Percentiles rank a stretch among this genome's conserved stretches.
Evolutionary conservation across 331 rosid genomes (phyloP).

Genomic region (Erythrophleum ivorense): DNA sequence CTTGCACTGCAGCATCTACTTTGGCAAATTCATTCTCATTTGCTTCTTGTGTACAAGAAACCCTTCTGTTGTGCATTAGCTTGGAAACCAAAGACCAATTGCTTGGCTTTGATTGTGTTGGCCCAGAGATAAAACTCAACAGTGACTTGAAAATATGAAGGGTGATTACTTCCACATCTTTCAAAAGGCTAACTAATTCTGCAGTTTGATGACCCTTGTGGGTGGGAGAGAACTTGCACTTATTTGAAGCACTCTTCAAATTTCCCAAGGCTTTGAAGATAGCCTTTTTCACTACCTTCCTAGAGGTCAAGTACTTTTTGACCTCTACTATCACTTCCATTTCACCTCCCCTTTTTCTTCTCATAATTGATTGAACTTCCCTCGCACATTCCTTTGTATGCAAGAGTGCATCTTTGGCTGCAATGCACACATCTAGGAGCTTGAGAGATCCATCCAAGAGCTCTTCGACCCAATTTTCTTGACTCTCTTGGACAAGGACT

Average conservation of each 20-base stretch:
- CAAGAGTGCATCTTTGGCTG: slow-evolving; percentile 52
- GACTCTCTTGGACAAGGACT: slow-evolving; percentile 30
- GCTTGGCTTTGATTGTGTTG: slow-evolving; percentile 24
- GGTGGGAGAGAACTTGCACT: slow-evolving; percentile 15
- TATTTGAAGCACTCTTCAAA: slow-evolving; percentile 29
- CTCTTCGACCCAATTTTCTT: slow-evolving; percentile 62
- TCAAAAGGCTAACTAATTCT: slow-evolving; percentile 19
- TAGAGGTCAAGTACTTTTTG: slow-evolving; percentile 52
- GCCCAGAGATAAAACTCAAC: slow-evolving; percentile 30
- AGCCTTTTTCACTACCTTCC: slow-evolving; percentile 57
- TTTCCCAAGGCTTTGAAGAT: slow-evolving; percentile 50
- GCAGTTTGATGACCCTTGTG: slow-evolving; percentile 29
- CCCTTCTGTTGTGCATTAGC: slow-evolving; percentile 22
- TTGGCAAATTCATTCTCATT: slow-evolving; percentile 39
- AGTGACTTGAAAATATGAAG: slow-evolving; percentile 38
- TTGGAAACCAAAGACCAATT: slow-evolving; percentile 41
- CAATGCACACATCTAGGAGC: slow-evolving; percentile 63
- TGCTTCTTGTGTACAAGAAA: slow-evolving; percentile 24
- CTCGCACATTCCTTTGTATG: slow-evolving; percentile 58
- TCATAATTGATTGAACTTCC: slow-evolving; percentile 54
- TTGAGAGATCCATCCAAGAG: slow-evolving; percentile 63
- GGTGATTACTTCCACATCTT: slow-evolving; percentile 39
- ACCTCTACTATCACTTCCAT: slow-evolving; percentile 45
- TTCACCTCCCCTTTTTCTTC: slow-evolving; percentile 52
- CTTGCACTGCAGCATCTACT: slow-evolving; percentile 39